phyloP scores from a whole-genome alignment of 2,329 filamentous ascomycete species.

The Alternaria hordeiaustralica region DNA sequence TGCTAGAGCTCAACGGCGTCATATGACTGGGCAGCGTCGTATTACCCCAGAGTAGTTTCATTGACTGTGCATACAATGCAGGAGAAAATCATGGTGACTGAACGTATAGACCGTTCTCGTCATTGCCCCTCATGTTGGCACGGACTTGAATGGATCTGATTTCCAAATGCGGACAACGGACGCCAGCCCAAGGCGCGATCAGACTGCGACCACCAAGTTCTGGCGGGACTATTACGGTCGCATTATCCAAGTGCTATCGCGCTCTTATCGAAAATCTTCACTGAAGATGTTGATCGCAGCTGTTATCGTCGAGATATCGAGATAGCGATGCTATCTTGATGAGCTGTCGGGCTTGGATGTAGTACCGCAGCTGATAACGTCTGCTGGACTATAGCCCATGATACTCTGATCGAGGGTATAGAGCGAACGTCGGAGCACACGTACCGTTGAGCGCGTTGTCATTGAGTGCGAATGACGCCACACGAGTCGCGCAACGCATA shows the following conservation, averaged over 20 bases:
- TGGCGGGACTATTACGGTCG: slow-evolving; percentile 16
- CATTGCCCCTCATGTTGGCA: slow-evolving; percentile 35
- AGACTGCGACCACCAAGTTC: slow-evolving; percentile 23
- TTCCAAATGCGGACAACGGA: slow-evolving; percentile 37
- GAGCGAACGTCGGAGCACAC: background rate
- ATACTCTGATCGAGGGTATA: background rate
- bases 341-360: background rate
- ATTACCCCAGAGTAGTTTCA: slow-evolving; percentile 13
- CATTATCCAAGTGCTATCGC: slow-evolving; percentile 20
- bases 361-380: background rate
- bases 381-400: background rate
- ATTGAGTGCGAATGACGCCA: background rate
- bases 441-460: background rate
- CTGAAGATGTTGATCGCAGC: slow-evolving; percentile 8
- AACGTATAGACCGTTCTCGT: slow-evolving; percentile 29
- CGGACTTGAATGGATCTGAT: slow-evolving; percentile 38
- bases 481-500: background rate
- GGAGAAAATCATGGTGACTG: slow-evolving; percentile 29
- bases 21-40: slow-evolving; percentile 15
- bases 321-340: slow-evolving; percentile 11
- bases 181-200: slow-evolving; percentile 24
- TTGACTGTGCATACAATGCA: slow-evolving; percentile 18
- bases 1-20: slow-evolving; percentile 8
- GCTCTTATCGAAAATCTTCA: slow-evolving; percentile 16
- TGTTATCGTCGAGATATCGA: slow-evolving; percentile 1